Conservation (phyloP, 2,329 filamentous ascomycete genomes). For the Hypoxylon sp. region DNA sequence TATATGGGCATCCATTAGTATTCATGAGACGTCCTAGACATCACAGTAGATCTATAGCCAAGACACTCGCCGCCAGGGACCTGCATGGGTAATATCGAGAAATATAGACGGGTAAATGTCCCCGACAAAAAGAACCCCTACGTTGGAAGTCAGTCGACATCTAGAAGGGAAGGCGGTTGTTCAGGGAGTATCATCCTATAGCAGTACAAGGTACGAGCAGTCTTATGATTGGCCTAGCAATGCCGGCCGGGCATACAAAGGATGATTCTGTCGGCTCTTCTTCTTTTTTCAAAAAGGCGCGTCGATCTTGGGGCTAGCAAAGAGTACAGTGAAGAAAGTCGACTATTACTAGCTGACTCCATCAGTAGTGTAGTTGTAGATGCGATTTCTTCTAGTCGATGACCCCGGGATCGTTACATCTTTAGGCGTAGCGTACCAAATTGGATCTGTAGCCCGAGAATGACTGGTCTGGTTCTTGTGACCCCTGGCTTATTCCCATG, state of each 20-base stretch:
- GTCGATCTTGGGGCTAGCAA: slow-evolving; percentile 19
- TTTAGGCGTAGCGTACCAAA: slow-evolving; percentile 32
- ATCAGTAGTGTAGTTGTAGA: slow-evolving; percentile 20
- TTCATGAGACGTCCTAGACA: slow-evolving; percentile 19
- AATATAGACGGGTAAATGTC: slow-evolving; percentile 43
- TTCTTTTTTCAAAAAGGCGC: slow-evolving; percentile 16
- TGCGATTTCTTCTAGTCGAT: slow-evolving; percentile 27
- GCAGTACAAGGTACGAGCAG: slow-evolving; percentile 16
- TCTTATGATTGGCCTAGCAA: slow-evolving; percentile 34
- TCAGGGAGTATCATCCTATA: slow-evolving; percentile 30
- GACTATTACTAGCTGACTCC: slow-evolving; percentile 7
- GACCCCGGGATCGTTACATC: slow-evolving; percentile 33
- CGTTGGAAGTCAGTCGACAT: slow-evolving; percentile 26
- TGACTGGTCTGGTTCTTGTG: slow-evolving; percentile 25
- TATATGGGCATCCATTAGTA: slow-evolving; percentile 33
- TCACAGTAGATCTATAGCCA: slow-evolving; percentile 25
- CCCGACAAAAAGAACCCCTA: slow-evolving; percentile 18
- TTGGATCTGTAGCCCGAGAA: slow-evolving; percentile 39
- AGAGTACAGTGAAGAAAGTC: slow-evolving; percentile 1
- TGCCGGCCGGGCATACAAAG: slow-evolving; percentile 24
- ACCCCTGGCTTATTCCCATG: slow-evolving; percentile 35
- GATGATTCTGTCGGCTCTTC: slow-evolving; percentile 39
- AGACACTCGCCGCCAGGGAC: slow-evolving; percentile 32
- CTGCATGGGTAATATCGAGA: slow-evolving; percentile 40
- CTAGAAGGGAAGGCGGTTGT: slow-evolving; percentile 42